Base-by-base conservation (phyloP, 345 rosid species). In the Excoecaria agallocha region DNA sequence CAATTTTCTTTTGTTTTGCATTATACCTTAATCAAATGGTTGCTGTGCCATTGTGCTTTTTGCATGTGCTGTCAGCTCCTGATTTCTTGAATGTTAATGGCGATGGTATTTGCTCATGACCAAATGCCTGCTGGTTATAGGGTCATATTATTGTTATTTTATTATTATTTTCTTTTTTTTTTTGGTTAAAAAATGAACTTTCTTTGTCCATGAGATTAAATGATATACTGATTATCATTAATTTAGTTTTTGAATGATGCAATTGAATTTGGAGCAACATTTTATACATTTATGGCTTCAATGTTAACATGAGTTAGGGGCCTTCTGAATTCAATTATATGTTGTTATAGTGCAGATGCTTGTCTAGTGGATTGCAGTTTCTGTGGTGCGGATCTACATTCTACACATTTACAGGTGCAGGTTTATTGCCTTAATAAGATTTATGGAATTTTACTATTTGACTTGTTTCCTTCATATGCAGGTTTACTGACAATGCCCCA, bases 351-450 rank as follows among this genome's bases (percentile, higher is more conserved):
- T 84, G 82, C 91, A 92, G 97, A 94, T 89, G 90, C 98, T 43
- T 88, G 91, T 84, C 80, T 94, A 80, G 78, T 86, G 69, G 97
- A 77, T 54, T 92, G 95, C 83, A 94, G 95, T 84, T 91, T 94
- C 79, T 87, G 89, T 69, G 97, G 93, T 70, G 97, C 97, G 50
- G 90, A 94, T 82, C 87, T 94, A 70, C 90, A 95, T 12, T 80
- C 91, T 76, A 97, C 97, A 74, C 98, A 92, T 80, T 87, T 94
- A 71, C 97, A 92, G 97, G 98, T 94, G 46, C 19, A 12, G 12
- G 37, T 17, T 20, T 37, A 16, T 55, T 37, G 30, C 20, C n/a
- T 51, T n/a, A 19, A n/a, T 52, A 8, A 68, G 57, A 8, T 0
- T 2, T 25, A 24, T 45, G 45, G 22, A 60, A 45, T 3, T 20